Conservation (phyloP, 257 asterid genomes). For the Solanum sparsipilum region DNA sequence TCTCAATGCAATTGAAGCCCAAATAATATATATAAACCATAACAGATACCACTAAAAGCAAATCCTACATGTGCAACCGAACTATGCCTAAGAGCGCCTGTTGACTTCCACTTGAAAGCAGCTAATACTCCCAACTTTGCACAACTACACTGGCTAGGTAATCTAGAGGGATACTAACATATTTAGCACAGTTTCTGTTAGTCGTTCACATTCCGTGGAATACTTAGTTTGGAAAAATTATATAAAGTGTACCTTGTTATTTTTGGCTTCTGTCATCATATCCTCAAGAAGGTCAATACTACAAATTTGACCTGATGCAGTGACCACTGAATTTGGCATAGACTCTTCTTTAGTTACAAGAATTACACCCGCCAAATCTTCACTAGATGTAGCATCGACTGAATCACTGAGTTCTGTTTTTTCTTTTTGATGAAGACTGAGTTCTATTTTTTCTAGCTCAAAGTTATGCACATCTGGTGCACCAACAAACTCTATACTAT, state of each 20-base stretch:
- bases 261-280: constrained; percentile 50
- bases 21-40: not conserved
- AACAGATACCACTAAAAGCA: not conserved
- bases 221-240: not conserved
- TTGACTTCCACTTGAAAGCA: not conserved
- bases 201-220: not conserved
- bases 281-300: constrained; percentile 52
- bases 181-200: not conserved
- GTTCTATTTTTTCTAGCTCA: constrained; percentile 15
- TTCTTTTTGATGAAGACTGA: constrained; percentile 2
- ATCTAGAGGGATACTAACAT: not conserved
- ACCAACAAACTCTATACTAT: constrained; percentile 17
- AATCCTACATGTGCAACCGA: not conserved
- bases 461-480: constrained; percentile 11
- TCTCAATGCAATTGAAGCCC: not conserved
- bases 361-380: constrained; percentile 8
- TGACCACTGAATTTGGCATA: constrained; percentile 17
- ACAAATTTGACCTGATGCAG: constrained; percentile 41
- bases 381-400: constrained; percentile 9
- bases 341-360: constrained; percentile 17
- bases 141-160: not conserved
- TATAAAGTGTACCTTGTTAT: constrained; percentile 48
- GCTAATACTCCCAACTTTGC: not conserved
- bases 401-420: constrained; percentile 10
- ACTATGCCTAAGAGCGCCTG: not conserved